Base-by-base conservation (phyloP, 23 red algal genomes). In the Gracilaria domingensis region DNA sequence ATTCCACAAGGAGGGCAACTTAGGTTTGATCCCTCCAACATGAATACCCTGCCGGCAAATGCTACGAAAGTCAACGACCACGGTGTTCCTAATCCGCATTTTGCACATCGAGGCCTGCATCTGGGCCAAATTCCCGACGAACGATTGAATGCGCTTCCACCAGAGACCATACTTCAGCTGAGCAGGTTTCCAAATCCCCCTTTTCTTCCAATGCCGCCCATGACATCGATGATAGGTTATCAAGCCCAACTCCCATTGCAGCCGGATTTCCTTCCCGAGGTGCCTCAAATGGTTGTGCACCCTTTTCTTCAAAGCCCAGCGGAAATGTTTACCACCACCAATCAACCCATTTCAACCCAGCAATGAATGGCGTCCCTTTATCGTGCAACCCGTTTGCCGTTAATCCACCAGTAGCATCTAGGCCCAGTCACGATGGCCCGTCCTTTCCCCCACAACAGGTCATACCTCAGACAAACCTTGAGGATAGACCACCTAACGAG, bases 171-270 rank as follows among this genome's bases (percentile, higher is more conserved):
- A 0, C 0, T 50, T 1, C 72, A 77, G 20, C 16, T 77, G 42
- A 50, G 28, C 32, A 77, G 39, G 20, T 24, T 77, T 26, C 70
- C 35, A 44, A 34, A 50, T 77, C 39, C 72, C 20, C n/a, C 72
- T 7, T 77, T 28, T 77, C 40, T 77, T 17, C 40, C 72, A 28
- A 8, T 77, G 0, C 20, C 25, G 40, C 72, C 23, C 4, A 77
- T 77, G 42, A 30, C 42, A 25, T 17, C 72, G 72, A 77, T 77
- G 72, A 77, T 50, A 20, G 72, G 8, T 7, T 77, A 77, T 77
- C 72, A 28, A 77, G 20, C 1, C 8, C 72, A 45, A 6, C 39
- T 50, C 3, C 39, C 72, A 37, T 30, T 77, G 72, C 72, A 48
- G 13, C 38, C 72, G 14, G 2, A 67, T 29, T 77, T 77, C 72